Conservation (phyloP, 2,329 filamentous ascomycete species). For the Myriosclerotinia curreyana region DNA sequence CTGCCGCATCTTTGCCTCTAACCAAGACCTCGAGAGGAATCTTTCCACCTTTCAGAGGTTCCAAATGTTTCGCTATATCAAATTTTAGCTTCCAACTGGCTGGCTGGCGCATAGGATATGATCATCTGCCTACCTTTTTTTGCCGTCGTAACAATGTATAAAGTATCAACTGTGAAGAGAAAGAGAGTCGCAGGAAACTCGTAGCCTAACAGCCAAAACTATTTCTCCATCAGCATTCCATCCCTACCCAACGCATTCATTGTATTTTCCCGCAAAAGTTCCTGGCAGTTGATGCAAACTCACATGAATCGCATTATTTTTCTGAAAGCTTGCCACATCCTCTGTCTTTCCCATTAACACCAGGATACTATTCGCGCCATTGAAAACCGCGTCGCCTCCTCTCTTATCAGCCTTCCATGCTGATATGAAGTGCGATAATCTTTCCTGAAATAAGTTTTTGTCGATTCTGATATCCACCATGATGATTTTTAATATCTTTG, state of each 20-base stretch:
- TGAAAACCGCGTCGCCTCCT: slow-evolving; percentile 78
- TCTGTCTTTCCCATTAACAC: slow-evolving; percentile 95
- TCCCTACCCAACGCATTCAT: neutral
- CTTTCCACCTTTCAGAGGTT: slow-evolving; percentile 87
- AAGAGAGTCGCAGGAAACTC: slow-evolving; percentile 96
- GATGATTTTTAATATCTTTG: slow-evolving; percentile 23
- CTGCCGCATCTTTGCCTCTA: slow-evolving; percentile 83
- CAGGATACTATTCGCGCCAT: slow-evolving; percentile 80
- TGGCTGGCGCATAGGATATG: slow-evolving; percentile 21
- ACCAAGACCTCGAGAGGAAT: slow-evolving; percentile 90
- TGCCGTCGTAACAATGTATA: slow-evolving; percentile 91
- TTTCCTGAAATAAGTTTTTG: slow-evolving; percentile 88
- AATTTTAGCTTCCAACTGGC: slow-evolving; percentile 39
- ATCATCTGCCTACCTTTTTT: slow-evolving; percentile 73
- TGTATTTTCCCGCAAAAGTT: neutral
- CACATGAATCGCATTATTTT: slow-evolving; percentile 96
- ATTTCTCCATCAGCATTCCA: slow-evolving; percentile 26
- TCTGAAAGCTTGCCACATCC: slow-evolving; percentile 81
- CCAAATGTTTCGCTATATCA: slow-evolving; percentile 77
- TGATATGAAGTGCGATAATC: slow-evolving; percentile 78
- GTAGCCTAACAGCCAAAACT: slow-evolving; percentile 99
- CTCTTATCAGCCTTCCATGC: slow-evolving; percentile 97
- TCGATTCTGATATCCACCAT: slow-evolving; percentile 89
- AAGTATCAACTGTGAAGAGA: slow-evolving; percentile 80
- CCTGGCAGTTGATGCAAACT: slow-evolving; percentile 40